Conservation (phyloP, 495 filamentous ascomycete genomes). For the Beverwykella pulmonaria region DNA sequence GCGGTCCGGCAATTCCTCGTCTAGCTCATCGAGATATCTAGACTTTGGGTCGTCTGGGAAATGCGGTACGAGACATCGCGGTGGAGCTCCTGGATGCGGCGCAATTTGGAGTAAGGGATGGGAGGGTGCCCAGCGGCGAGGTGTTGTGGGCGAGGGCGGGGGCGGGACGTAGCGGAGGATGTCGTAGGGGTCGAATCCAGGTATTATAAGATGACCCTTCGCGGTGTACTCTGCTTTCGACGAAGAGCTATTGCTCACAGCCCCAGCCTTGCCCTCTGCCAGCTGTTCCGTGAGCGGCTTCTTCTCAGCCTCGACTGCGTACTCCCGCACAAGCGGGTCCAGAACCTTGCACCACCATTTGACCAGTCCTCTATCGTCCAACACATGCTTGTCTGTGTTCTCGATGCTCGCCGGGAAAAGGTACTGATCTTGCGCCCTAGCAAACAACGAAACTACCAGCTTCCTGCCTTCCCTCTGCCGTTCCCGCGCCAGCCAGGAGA, state of each 20-base stretch:
- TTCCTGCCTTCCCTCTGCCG: conserved; percentile 68
- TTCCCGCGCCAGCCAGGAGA: conserved; percentile 70
- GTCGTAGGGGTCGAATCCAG: conserved; percentile 78
- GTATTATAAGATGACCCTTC: conserved; percentile 81
- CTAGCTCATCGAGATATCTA: conserved; percentile 84
- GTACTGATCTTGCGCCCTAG: conserved; percentile 89
- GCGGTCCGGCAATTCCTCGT: conserved; percentile 68
- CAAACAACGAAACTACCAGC: conserved; percentile 86
- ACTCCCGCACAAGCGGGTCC: conserved; percentile 67
- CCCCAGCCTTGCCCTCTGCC: conserved; percentile 9
- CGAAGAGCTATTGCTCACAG: neutral
- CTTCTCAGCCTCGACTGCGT: conserved; percentile 51
- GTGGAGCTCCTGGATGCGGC: conserved; percentile 62
- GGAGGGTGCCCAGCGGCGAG: conserved; percentile 44
- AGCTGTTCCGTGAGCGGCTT: conserved; percentile 37
- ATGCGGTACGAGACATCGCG: conserved; percentile 81
- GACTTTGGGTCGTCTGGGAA: conserved; percentile 98
- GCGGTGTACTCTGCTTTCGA: conserved; percentile 46
- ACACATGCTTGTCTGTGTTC: conserved; percentile 84
- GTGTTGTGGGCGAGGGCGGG: conserved; percentile 18
- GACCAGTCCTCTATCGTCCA: conserved; percentile 85
- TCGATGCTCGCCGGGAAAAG: conserved; percentile 89
- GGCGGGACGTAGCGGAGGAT: conserved; percentile 65
- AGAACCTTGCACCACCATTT: conserved; percentile 93
- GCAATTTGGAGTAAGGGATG: conserved; percentile 69